phyloP scores from a whole-genome alignment of 805 yeast genomes.

The Ogataea wickerhamii region DNA sequence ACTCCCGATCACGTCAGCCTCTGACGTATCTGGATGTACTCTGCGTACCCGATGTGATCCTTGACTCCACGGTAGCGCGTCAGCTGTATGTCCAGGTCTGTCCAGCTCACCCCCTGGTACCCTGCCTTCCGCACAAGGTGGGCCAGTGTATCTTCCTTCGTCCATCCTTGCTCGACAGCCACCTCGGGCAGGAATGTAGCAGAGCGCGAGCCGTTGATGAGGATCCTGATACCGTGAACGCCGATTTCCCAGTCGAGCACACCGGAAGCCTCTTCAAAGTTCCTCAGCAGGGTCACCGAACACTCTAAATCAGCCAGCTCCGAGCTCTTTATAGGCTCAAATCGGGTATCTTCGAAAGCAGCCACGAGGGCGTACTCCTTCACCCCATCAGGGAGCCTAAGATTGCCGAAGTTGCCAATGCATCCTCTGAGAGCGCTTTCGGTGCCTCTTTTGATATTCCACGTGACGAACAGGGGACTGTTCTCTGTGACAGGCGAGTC shows the following conservation, averaged over 20 bases:
- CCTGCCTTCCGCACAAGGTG: conserved; percentile 78
- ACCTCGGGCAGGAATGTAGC: conserved; percentile 93
- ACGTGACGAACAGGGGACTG: conserved; percentile 81
- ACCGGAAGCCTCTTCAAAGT: conserved; percentile 50
- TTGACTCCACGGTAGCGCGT: conserved; percentile 57
- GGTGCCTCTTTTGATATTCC: conserved; percentile 47
- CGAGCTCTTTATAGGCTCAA: conserved; percentile 51
- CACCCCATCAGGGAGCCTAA: conserved; percentile 56
- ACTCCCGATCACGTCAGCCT: conserved; percentile 15
- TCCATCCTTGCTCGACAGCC: conserved; percentile 85
- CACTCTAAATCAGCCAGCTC: conserved; percentile 57
- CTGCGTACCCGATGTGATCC: conserved; percentile 37
- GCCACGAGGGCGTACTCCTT: conserved; percentile 58
- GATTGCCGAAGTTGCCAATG: conserved; percentile 77
- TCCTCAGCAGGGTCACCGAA: conserved; percentile 61
- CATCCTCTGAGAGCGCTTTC: conserved; percentile 70
- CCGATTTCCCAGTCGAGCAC: conserved; percentile 80
- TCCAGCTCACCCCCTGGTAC: conserved; percentile 20
- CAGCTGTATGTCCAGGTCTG: conserved; percentile 40
- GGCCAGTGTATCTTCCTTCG: conserved; percentile 62
- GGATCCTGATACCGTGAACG: conserved; percentile 69
- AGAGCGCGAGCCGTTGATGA: conserved; percentile 42
- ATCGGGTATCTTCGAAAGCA: conserved; percentile 78
- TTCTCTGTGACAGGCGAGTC: conserved; percentile 16
- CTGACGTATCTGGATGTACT: no score